A percentile compares a stretch with the other conserved stretches of the same genome.
Conservation (phyloP, 108 stramenopile genomes). For the Nitzschia inconspicua region DNA sequence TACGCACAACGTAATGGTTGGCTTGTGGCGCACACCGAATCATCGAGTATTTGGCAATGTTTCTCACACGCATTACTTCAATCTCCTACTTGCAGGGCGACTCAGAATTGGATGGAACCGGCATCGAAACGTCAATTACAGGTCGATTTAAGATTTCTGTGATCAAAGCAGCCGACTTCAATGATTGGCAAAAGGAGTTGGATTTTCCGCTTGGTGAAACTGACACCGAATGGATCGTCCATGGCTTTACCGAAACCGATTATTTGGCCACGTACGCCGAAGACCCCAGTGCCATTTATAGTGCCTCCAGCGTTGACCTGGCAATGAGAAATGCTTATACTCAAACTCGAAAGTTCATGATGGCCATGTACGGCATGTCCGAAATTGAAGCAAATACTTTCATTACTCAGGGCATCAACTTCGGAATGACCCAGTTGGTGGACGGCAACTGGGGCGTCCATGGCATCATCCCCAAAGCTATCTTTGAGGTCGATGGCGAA, state of each 20-base stretch:
- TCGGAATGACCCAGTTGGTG: conserved; percentile 40
- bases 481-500: no score
- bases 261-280: conserved; percentile 32
- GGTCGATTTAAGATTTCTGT: conserved; percentile 37
- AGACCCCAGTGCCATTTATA: conserved; percentile 30
- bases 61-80: no score
- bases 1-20: no score
- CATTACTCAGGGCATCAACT: conserved; percentile 35
- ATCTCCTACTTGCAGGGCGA: conserved; percentile 24
- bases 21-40: no score
- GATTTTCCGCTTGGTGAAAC: conserved; percentile 47
- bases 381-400: conserved; percentile 34
- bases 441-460: conserved; percentile 55
- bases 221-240: conserved; percentile 30
- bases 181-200: conserved; percentile 23
- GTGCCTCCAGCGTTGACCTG: conserved; percentile 31
- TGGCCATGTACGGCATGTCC: conserved; percentile 29
- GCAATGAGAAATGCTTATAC: conserved; percentile 45
- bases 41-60: no score
- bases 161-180: conserved; percentile 41
- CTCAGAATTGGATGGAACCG: conserved; percentile 48
- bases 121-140: conserved; percentile 40
- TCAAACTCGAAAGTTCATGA: conserved; percentile 45
- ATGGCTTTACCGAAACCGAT: conserved; percentile 39
- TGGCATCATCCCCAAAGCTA: conserved; percentile 28